Conservation (phyloP, 441 rosid genomes). For the Jatropha multifida region DNA sequence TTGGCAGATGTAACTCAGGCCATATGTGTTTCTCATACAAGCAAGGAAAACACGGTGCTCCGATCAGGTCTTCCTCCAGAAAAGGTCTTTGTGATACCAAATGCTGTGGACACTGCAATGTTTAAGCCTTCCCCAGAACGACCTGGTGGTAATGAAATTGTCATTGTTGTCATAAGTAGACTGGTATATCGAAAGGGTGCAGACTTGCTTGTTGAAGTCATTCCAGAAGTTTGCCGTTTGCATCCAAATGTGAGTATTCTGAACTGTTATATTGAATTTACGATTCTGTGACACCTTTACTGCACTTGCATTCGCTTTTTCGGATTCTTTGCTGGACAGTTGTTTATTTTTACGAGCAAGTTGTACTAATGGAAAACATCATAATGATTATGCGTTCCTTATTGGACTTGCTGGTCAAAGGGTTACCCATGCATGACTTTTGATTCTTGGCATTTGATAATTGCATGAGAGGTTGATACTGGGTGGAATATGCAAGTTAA, state of each 20-base stretch:
- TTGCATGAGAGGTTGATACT: neutral
- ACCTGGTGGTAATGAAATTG: conserved; percentile 55
- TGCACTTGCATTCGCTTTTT: neutral
- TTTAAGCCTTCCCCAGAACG: conserved; percentile 70
- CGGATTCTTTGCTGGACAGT: neutral
- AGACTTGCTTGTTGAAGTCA: conserved; percentile 95
- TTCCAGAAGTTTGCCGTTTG: conserved; percentile 81
- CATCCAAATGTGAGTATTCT: conserved; percentile 69
- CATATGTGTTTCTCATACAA: conserved; percentile 93
- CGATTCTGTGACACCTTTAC: neutral
- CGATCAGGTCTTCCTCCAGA: conserved; percentile 84
- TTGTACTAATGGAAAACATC: neutral
- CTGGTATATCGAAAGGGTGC: conserved; percentile 96
- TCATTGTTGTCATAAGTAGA: conserved; percentile 93
- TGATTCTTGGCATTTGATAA: neutral
- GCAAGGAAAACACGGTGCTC: conserved; percentile 93
- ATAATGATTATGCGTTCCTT: neutral
- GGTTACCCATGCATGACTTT: neutral
- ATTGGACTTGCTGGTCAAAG: neutral
- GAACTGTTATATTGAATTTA: neutral
- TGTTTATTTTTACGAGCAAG: neutral
- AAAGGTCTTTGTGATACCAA: conserved; percentile 87
- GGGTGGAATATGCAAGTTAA: neutral
- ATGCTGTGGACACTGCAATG: conserved; percentile 99
- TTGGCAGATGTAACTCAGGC: conserved; percentile 95